A percentile compares a stretch with the other conserved stretches of the same genome.
These are phyloP conservation scores for Aureobasidium uvarum DNA, from an alignment of 2,329 filamentous ascomycete genomes.

Conservation along the genomic window DNA sequence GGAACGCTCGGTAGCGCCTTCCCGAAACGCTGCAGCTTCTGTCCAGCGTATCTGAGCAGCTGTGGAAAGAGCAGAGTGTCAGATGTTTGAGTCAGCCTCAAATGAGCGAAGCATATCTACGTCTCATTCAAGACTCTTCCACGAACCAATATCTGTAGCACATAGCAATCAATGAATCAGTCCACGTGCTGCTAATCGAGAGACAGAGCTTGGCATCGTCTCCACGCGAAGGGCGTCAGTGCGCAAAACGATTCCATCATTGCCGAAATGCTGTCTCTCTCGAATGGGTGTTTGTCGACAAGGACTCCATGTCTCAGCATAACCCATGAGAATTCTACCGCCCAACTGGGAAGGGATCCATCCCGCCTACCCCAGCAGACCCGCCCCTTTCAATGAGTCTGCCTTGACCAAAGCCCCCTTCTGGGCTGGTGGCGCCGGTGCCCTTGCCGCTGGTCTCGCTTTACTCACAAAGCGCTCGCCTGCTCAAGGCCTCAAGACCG, in stretches of 20 bases:
- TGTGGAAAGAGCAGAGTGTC: neutral
- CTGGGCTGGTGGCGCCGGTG: constrained; percentile 23
- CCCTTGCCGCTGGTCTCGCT: neutral
- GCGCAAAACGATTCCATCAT: constrained; percentile 13
- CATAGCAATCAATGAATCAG: no score
- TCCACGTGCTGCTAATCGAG: neutral
- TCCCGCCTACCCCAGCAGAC: constrained; percentile 25
- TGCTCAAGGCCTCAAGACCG: constrained; percentile 16
- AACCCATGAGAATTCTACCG: constrained; percentile 29
- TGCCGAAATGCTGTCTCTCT: neutral
- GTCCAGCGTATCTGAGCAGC: neutral
- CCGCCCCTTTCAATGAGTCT: constrained; percentile 17
- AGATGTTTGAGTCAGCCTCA: neutral
- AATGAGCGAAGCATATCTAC: neutral
- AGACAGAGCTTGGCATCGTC: neutral
- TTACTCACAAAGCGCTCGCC: constrained; percentile 23
- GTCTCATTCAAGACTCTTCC: neutral
- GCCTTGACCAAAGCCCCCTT: constrained; percentile 16
- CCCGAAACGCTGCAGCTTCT: neutral
- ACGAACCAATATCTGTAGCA: neutral
- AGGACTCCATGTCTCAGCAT: constrained; percentile 7
- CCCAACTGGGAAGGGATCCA: constrained; percentile 28
- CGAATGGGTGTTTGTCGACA: neutral
- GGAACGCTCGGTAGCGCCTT: neutral
- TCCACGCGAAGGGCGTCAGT: constrained; percentile 5